Base-by-base conservation (phyloP, 2,329 filamentous ascomycete genomes). In the Coniochaeta ligniaria region DNA sequence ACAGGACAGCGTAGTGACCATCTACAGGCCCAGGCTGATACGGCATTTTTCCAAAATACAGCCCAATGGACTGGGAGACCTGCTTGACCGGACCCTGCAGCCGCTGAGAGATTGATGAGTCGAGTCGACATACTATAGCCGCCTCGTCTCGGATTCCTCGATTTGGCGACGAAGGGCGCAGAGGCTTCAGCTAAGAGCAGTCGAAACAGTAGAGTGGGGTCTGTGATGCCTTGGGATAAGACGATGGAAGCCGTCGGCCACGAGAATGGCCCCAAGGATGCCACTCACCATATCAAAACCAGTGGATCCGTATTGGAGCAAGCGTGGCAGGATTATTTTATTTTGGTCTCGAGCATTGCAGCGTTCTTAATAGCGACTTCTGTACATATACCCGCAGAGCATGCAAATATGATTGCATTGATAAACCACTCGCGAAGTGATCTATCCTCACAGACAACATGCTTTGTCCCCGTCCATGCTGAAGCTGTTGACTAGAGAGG, bases 1-100 rank as follows among this genome's bases (percentile, higher is more conserved):
- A 45, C 62, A 20, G 67, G 60, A 65, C 33, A 28, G 55, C 14
- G 7, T 12, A 17, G 17, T 8, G 54, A 22, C 22, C 4, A 2
- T 36, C 2, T 16, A 28, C 47, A 52, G 26, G 47, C 47, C 47
- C 47, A 52, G 6, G 47, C 26, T 17, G 12, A 31, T 9, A 7
- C 22, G 12, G 9, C 2, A 31, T 52, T 28, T 28, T 24, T 31
- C 3, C 26, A 14, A 6, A 24, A 17, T 38, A 38, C 12, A 16
- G 8, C 26, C 6, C 17, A 17, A 14, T 24, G 54, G 35, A 36
- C 28, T 4, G 20, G n/a, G 31, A 17, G 26, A 55, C 31, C 54
- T 6, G 28, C n/a, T 16, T 26, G 54, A 22, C n/a, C 50, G 50
- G 52, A 16, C 52, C 52, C 24, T 26, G 16, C 7, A 55, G 14